Base-by-base conservation (phyloP, 2,329 filamentous ascomycete species). In the Drechslera avenae region DNA sequence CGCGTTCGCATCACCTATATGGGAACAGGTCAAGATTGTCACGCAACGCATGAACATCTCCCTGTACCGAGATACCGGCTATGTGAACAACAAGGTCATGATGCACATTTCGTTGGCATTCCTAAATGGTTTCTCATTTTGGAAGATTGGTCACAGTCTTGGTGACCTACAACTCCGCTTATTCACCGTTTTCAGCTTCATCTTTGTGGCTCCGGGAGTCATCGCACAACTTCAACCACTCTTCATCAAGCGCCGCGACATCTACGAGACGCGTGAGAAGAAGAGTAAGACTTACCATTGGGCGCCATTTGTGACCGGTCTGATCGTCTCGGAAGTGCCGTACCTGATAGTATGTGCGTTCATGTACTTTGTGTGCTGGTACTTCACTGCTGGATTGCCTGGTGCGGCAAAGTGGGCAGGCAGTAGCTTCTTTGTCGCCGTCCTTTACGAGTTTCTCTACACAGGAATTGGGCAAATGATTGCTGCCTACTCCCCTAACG, bases 261-360 rank as follows among this genome's bases (percentile, higher is more conserved):
- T 85, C 6, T 84, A 82, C 66, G 81, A 84, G 65, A 80, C 78
- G 6, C 80, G 81, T 39, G 82, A 85, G 59, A 76, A 81, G 10
- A 80, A 86, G 1, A 83, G 80, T 66, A 88, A 89, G 63, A 80
- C 83, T 0, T 91, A 90, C 73, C 87, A 83, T 0, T 90, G 87
- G 87, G 79, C 82, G 57, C 84, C 80, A 0, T 90, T 91, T 70
- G 80, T 90, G 64, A 75, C 86, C 2, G 81, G 84, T 59, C 86
- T 88, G 63, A 82, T 90, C 46, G 48, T 88, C 1, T 86, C 87
- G 39, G 88, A 91, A 66, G 76, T 89, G 1, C 86, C 86, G 0
- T 90, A 79, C 73, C 77, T 83, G 50, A 76, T 83, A 33, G 48
- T 89, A 6, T 82, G 83, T 3, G 83, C 79, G 3, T 69, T 88